Percentiles rank a stretch among this genome's conserved stretches.
Evolutionary conservation across 306 rosid species (phyloP).

Genomic region (Prunus persica): DNA sequence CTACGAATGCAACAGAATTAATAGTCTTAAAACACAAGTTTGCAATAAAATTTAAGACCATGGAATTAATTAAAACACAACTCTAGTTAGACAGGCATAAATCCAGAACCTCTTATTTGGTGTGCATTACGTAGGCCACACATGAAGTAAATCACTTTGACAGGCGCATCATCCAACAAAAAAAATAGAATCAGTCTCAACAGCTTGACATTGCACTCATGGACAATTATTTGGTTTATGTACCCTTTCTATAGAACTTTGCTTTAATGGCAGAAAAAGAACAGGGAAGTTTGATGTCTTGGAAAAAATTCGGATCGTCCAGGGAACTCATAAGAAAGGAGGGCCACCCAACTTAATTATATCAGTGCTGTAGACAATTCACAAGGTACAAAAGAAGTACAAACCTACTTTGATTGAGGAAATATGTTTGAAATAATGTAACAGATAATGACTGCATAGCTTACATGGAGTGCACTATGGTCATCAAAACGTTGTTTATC

Average conservation of each 20-base stretch:
- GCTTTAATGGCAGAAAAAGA: neutral
- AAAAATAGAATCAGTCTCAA: neutral
- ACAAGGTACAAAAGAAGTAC: neutral
- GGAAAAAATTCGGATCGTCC: neutral
- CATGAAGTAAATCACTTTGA: neutral
- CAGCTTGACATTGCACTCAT: neutral
- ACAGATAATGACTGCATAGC: neutral
- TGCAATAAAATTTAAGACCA: neutral
- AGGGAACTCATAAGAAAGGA: neutral
- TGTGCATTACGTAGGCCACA: neutral
- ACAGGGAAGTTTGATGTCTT: neutral
- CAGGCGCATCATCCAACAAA: neutral
- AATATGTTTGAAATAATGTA: neutral
- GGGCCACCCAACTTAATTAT: neutral
- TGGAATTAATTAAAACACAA: neutral
- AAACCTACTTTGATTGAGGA: neutral
- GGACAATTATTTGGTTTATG: neutral
- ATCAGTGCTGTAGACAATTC: neutral
- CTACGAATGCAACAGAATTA: neutral
- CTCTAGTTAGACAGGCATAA: neutral
- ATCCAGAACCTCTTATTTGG: neutral
- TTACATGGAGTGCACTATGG: conserved; percentile 1
- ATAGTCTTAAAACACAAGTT: neutral
- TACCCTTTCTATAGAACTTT: neutral
- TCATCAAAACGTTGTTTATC: conserved; percentile 35